These are phyloP conservation scores for Wickerhamomyces sydowiorum DNA, from an alignment of 805 yeast species.

Conservation along the genomic window DNA sequence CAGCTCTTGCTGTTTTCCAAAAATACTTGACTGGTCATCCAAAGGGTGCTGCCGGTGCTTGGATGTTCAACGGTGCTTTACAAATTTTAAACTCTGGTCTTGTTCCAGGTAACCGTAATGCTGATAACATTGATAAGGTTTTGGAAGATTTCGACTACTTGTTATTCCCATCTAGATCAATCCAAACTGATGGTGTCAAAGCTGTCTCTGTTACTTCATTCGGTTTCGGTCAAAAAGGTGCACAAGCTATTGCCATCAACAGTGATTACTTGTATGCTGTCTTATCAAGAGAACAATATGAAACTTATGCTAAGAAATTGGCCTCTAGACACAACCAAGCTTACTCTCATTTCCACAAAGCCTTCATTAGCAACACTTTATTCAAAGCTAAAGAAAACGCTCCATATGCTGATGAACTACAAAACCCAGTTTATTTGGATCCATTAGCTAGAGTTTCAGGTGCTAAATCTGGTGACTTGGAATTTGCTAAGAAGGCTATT, in stretches of 20 bases:
- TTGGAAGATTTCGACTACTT: constrained; percentile 84
- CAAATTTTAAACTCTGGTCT: constrained; percentile 89
- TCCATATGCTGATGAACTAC: constrained; percentile 87
- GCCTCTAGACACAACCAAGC: constrained; percentile 79
- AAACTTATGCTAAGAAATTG: constrained; percentile 66
- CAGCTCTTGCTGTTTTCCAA: constrained; percentile 97
- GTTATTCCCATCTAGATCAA: constrained; percentile 88
- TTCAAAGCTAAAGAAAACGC: constrained; percentile 91
- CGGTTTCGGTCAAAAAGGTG: constrained; percentile 99
- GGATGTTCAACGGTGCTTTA: constrained; percentile 99
- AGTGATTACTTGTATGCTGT: constrained; percentile 91
- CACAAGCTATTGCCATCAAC: constrained; percentile 86
- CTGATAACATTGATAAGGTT: constrained; percentile 86
- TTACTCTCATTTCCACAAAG: constrained; percentile 92
- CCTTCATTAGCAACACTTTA: constrained; percentile 84
- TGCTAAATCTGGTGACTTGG: constrained; percentile 36
- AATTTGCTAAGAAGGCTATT: constrained; percentile 43
- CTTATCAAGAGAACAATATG: constrained; percentile 66
- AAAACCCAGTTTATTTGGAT: constrained; percentile 87
- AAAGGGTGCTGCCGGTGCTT: constrained; percentile 99
- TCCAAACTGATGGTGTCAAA: constrained; percentile 94
- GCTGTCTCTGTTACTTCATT: constrained; percentile 96
- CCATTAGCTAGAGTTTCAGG: constrained; percentile 66
- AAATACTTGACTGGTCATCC: constrained; percentile 99
- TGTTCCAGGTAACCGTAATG: constrained; percentile 98